Evolutionary conservation across 345 rosid genomes (phyloP).

Genomic region (Pseudoturritis turrita): DNA sequence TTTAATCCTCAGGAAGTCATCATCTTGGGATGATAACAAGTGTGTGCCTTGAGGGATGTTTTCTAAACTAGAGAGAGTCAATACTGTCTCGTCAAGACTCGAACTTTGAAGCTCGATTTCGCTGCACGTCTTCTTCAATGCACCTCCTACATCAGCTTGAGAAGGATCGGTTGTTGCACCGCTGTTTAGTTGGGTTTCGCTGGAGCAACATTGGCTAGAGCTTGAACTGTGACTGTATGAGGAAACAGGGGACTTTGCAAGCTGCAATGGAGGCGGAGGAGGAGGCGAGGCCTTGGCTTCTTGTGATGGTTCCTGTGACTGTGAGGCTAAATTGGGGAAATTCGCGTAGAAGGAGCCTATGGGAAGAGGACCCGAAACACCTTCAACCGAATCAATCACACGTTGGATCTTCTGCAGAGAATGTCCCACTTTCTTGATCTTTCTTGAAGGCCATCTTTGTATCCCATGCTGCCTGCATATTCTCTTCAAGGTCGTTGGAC

Average conservation of each 20-base stretch:
- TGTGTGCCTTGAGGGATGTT: constrained; percentile 22
- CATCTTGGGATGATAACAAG: constrained; percentile 37
- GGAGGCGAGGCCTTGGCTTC: constrained; percentile 17
- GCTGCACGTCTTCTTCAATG: constrained; percentile 40
- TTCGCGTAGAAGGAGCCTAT: constrained; percentile 61
- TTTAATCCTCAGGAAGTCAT: constrained; percentile 55
- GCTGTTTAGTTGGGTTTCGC: constrained; percentile 44
- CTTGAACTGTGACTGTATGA: constrained; percentile 67
- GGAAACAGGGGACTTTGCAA: constrained; percentile 55
- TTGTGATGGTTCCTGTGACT: constrained; percentile 29
- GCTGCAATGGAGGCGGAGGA: constrained; percentile 8
- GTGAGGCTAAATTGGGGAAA: constrained; percentile 65
- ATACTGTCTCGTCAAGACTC: constrained; percentile 37
- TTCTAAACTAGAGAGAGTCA: constrained; percentile 33
- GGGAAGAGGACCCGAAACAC: constrained; percentile 62
- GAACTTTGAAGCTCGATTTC: constrained; percentile 46
- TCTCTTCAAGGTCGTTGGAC: constrained; percentile 96
- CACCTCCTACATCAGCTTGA: constrained; percentile 9
- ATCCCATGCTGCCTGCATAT: constrained; percentile 93
- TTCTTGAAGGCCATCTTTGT: constrained; percentile 92
- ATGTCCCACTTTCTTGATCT: constrained; percentile 90
- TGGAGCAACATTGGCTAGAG: constrained; percentile 73
- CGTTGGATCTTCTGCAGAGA: constrained; percentile 77
- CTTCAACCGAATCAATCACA: constrained; percentile 77
- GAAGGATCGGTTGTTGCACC: constrained; percentile 26